A percentile compares a stretch with the other conserved stretches of the same genome.
Conservation (phyloP, 352 stramenopile genomes). For the Globisporangium alternatum region DNA sequence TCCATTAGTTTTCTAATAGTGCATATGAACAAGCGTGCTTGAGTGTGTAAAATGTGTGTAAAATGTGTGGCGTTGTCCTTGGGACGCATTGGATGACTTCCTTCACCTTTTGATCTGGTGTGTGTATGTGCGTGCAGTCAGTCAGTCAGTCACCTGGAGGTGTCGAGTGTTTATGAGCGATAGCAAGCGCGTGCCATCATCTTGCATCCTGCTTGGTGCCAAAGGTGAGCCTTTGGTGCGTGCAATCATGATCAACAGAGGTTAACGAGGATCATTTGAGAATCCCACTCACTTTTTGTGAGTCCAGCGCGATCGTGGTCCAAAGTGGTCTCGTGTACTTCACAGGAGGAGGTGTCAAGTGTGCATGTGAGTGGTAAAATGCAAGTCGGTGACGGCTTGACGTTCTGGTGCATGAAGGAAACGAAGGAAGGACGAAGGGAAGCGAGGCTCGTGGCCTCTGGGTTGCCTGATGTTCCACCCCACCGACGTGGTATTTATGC, state of each 20-base stretch:
- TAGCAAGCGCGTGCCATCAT: no score
- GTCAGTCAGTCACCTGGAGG: background rate
- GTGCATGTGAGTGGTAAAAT: background rate
- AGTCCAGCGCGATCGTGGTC: background rate
- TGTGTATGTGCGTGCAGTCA: background rate
- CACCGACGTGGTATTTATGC: background rate
- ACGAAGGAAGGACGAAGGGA: no score
- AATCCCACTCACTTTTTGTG: background rate
- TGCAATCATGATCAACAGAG: no score
- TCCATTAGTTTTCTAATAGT: background rate
- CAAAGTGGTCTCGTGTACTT: background rate
- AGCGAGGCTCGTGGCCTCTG: background rate
- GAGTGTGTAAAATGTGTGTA: no score
- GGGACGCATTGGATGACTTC: no score
- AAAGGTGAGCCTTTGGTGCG: no score
- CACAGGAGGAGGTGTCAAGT: no score
- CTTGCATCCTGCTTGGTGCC: no score
- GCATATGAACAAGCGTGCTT: conserved; percentile 5
- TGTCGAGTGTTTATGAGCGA: background rate
- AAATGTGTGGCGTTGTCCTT: no score
- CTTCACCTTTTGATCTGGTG: no score
- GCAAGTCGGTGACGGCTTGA: background rate
- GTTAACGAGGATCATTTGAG: no score
- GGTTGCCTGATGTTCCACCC: background rate
- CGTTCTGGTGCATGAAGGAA: background rate